phyloP scores from a whole-genome alignment of 192 early-diverging fungal species.

The Kickxella alabastrina region DNA sequence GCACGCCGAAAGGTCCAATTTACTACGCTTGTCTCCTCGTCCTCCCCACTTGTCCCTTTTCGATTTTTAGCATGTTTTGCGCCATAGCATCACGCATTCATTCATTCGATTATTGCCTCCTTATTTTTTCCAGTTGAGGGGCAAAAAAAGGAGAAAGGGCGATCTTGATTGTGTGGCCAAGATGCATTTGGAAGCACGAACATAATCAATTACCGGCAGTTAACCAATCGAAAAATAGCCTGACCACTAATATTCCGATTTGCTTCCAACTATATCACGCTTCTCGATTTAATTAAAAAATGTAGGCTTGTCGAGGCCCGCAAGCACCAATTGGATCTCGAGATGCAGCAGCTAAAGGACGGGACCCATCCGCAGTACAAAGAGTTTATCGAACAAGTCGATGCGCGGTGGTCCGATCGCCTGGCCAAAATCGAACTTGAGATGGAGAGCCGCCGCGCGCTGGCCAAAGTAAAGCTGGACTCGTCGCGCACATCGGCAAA shows the following conservation, averaged over 20 bases:
- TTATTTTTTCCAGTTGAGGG: background rate
- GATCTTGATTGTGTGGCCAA: constrained; percentile 12
- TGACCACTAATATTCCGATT: no score
- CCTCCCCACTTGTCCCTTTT: no score
- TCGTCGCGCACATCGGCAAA: constrained; percentile 8
- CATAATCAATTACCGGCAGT: background rate
- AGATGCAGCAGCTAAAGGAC: constrained; percentile 34
- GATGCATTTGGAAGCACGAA: background rate
- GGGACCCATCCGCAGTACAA: constrained; percentile 45
- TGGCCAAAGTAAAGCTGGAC: constrained; percentile 21
- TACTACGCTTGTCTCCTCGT: no score
- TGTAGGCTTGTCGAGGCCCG: constrained; percentile 39
- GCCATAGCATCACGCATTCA: no score
- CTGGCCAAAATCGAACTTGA: constrained; percentile 30
- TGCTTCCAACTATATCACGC: background rate
- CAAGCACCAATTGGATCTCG: constrained; percentile 37
- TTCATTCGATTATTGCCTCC: background rate
- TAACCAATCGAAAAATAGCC: constrained; percentile 2
- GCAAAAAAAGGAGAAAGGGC: background rate
- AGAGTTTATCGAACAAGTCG: constrained; percentile 27
- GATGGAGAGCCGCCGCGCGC: constrained; percentile 12
- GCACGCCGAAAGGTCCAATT: no score
- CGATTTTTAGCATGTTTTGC: no score
- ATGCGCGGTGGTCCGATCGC: constrained; percentile 39
- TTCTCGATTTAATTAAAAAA: no score